phyloP scores from a whole-genome alignment of 108 stramenopile genomes.

The Skeletonema marinoi region DNA sequence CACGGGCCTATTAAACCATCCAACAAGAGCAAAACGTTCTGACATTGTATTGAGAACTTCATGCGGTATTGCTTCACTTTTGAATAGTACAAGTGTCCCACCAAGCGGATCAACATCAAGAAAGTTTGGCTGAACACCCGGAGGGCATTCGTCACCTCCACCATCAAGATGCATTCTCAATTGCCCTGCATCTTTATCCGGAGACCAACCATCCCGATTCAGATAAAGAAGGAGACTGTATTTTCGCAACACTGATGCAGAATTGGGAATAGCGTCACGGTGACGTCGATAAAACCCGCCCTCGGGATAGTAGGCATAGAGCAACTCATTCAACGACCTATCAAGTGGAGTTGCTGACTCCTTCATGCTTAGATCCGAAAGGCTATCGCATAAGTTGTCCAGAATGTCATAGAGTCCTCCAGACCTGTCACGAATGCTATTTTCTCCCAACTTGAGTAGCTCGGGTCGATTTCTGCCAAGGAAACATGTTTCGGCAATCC shows the following conservation, averaged over 20 bases:
- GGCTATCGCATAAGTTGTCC: constrained; percentile 50
- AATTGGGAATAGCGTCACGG: constrained; percentile 72
- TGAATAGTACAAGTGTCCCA: constrained; percentile 78
- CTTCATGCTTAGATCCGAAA: constrained; percentile 32
- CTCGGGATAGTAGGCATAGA: constrained; percentile 80
- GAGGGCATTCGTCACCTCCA: constrained; percentile 58
- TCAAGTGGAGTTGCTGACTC: constrained; percentile 30
- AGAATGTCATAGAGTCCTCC: constrained; percentile 55
- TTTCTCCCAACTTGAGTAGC: constrained; percentile 17
- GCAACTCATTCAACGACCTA: constrained; percentile 50
- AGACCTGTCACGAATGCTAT: constrained; percentile 34
- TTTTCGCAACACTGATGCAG: constrained; percentile 61
- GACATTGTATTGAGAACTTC: constrained; percentile 76
- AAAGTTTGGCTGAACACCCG: constrained; percentile 50
- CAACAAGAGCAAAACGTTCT: constrained; percentile 74
- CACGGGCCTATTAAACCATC: constrained; percentile 72
- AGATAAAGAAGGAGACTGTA: constrained; percentile 75
- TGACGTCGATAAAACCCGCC: constrained; percentile 83
- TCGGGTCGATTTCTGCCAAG: constrained; percentile 49
- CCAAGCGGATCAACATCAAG: constrained; percentile 68
- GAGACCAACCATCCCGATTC: constrained; percentile 54
- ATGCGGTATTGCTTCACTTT: constrained; percentile 69
- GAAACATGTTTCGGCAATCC: constrained; percentile 78
- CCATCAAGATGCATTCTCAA: constrained; percentile 71
- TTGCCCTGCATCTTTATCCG: constrained; percentile 57